Base-by-base conservation (phyloP, 2,329 filamentous ascomycete genomes). In the Colletotrichum spinosum region DNA sequence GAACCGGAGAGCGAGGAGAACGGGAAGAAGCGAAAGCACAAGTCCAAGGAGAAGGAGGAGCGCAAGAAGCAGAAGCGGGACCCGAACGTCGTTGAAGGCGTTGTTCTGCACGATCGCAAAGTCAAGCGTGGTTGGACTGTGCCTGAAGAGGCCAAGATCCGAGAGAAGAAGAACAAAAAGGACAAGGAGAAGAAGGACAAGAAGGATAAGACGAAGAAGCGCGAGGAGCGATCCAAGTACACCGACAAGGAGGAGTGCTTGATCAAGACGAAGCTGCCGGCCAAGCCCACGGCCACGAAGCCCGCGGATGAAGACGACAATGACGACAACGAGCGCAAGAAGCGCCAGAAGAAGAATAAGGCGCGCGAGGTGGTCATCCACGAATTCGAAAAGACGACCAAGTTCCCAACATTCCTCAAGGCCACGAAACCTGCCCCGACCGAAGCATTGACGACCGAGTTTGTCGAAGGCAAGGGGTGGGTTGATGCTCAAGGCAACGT, bases 101-200 rank as follows among this genome's bases (percentile, higher is more conserved):
- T 93, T 52, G 88, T 92, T 72, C 80, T 99, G 44, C 86, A 89
- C 6, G 83, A 88, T 15, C 88, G 94, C 70, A 92, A 92, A 73
- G 89, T 97, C 67, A 97, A 96, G 82, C 86, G 94, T 67, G 94
- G 94, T 6, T 97, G 94, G 94, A 95, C 92, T 1, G 92, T 94
- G 67, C 84, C 90, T 1, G 80, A 83, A 25, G 80, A 82, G 17
- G 78, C 82, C 64, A 78, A 80, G 70, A 80, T 75, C 71, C 82
- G 81, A 70, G 80, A 79, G 72, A 84, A 81, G 70, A 79, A 81
- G 60, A 76, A 77, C 70, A 79, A 76, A 72, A 81, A 79, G 68
- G 74, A 77, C 63, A 86, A 82, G 71, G 79, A 79, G 34, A 74
- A 79, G 64, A 78, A 79, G 73, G 78, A 83, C 56, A 79, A 83